Percentiles rank a stretch among this genome's conserved stretches.
These are phyloP conservation scores for Thielaviopsis populi DNA, from an alignment of 2,329 filamentous ascomycete genomes.

Conservation along the genomic window DNA sequence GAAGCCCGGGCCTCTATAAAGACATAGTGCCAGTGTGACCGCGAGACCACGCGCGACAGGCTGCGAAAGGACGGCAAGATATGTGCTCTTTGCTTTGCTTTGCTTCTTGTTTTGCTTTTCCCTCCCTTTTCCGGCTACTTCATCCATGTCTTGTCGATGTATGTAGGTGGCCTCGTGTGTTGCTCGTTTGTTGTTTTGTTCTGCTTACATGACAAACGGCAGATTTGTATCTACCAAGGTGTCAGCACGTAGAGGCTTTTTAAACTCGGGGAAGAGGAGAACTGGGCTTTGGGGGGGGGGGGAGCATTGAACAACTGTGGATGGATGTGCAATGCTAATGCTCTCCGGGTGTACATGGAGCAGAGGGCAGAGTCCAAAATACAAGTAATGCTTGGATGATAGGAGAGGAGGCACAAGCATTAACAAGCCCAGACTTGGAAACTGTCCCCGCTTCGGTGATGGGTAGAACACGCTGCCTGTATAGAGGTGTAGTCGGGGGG, in stretches of 20 bases:
- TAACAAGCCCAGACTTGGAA: background rate
- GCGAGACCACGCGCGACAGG: too few relatives aligned
- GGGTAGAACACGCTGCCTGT: background rate
- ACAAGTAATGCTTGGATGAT: background rate
- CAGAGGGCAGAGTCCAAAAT: background rate
- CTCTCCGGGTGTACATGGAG: background rate
- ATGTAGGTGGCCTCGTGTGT: background rate
- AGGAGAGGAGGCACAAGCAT: background rate
- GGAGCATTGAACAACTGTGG: background rate
- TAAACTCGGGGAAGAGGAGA: background rate
- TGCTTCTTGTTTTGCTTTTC: background rate
- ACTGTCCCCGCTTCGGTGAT: background rate
- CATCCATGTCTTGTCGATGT: background rate
- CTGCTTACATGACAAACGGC: slow-evolving; percentile 44
- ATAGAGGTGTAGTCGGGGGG: background rate
- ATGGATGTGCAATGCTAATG: background rate
- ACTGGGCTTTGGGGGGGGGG: background rate
- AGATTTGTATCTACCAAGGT: slow-evolving; percentile 40
- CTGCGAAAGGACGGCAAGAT: background rate
- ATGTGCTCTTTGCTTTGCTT: background rate
- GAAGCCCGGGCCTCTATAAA: too few relatives aligned
- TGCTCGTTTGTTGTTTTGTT: background rate
- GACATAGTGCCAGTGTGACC: too few relatives aligned
- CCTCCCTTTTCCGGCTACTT: background rate
- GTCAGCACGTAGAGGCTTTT: slow-evolving; percentile 15